These are phyloP conservation scores for Trypethelium eluteriae DNA, from an alignment of 495 filamentous ascomycete genomes.

Conservation along the genomic window DNA sequence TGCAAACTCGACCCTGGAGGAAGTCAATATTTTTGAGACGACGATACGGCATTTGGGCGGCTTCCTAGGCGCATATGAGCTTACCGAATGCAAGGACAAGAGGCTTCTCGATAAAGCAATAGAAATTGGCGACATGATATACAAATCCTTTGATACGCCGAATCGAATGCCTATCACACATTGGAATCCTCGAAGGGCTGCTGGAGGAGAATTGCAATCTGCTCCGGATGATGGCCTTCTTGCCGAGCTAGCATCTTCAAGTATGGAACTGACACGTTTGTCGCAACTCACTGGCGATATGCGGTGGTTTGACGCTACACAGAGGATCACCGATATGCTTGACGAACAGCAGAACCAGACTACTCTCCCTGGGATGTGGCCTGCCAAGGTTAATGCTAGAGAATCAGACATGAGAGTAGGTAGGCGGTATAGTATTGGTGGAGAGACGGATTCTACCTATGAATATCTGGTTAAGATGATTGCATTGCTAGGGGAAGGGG, in stretches of 20 bases:
- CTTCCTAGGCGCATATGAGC: constrained; percentile 44
- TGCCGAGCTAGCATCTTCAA: constrained; percentile 35
- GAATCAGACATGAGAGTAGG: constrained; percentile 15
- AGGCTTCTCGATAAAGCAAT: constrained; percentile 35
- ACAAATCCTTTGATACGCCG: constrained; percentile 36
- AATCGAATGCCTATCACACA: constrained; percentile 33
- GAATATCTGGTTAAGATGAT: constrained; percentile 42
- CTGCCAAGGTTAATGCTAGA: constrained; percentile 28
- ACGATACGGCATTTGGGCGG: constrained; percentile 49
- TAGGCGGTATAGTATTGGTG: constrained; percentile 32
- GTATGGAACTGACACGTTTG: constrained; percentile 37
- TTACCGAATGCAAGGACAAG: constrained; percentile 36
- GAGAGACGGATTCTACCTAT: constrained; percentile 35
- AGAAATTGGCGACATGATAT: constrained; percentile 38
- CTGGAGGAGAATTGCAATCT: constrained; percentile 7
- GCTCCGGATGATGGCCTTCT: constrained; percentile 29
- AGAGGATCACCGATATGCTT: constrained; percentile 31
- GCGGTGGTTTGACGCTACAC: constrained; percentile 36
- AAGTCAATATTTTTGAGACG: constrained; percentile 44
- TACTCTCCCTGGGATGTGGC: constrained; percentile 36
- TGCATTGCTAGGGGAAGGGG: constrained; percentile 35
- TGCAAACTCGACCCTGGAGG: not conserved
- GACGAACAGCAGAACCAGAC: constrained; percentile 32
- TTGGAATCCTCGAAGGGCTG: constrained; percentile 18
- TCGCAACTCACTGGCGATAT: constrained; percentile 33